A percentile compares a stretch with the other conserved stretches of the same genome.
phyloP scores from a whole-genome alignment of 2,329 filamentous ascomycete genomes.

The Coniochaeta sp. region DNA sequence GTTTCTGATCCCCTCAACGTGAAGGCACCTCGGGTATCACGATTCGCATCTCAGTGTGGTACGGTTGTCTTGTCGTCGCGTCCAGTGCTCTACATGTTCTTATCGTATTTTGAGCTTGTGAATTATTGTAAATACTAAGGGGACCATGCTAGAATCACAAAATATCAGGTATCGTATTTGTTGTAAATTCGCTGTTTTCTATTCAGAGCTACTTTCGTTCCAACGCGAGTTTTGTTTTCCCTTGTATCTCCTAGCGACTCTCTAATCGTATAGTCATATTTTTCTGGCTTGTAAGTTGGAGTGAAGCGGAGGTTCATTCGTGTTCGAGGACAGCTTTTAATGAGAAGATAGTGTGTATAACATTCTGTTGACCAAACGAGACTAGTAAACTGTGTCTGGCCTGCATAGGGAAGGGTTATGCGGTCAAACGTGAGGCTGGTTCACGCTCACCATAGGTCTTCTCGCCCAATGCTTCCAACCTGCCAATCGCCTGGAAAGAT shows the following conservation, averaged over 20 bases:
- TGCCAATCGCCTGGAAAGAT: not conserved
- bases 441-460: not conserved
- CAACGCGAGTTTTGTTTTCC: not conserved
- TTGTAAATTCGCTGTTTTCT: not conserved
- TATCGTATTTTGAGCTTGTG: too few species aligned
- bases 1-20: too few species aligned
- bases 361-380: not conserved
- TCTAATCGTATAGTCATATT: too few species aligned
- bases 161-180: too few species aligned
- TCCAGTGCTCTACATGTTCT: too few species aligned
- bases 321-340: not conserved
- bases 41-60: too few species aligned
- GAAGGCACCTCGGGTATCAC: too few species aligned
- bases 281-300: not conserved
- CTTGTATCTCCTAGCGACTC: not conserved
- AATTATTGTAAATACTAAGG: too few species aligned
- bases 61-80: too few species aligned
- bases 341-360: not conserved
- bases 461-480: not conserved
- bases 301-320: not conserved
- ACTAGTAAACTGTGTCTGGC: constrained; percentile 4
- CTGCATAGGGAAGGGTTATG: constrained; percentile 9
- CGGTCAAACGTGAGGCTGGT: constrained; percentile 14
- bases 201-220: not conserved
- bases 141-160: too few species aligned